phyloP scores from a whole-genome alignment of 495 filamentous ascomycete genomes.

The Cryomyces minteri region DNA sequence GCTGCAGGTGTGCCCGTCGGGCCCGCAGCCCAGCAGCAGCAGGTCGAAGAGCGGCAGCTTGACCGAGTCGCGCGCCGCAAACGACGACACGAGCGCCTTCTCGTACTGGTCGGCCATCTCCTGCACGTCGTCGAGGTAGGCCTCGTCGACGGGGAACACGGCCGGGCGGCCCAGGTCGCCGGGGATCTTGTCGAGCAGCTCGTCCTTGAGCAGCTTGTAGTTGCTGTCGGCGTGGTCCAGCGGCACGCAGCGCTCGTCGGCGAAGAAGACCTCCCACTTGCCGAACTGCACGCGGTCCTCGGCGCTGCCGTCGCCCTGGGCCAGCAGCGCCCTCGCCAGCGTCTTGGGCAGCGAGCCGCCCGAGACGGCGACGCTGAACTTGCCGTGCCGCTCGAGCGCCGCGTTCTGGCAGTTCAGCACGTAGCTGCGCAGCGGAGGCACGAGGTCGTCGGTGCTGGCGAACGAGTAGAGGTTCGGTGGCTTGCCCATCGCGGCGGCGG shows the following conservation, averaged over 20 bases:
- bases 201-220: constrained; percentile 69
- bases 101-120: constrained; percentile 91
- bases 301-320: constrained; percentile 31
- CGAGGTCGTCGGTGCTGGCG: constrained; percentile 43
- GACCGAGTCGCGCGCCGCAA: constrained; percentile 23
- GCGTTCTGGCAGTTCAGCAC: constrained; percentile 61
- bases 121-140: constrained; percentile 61
- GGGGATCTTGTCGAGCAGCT: constrained; percentile 77
- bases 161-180: constrained; percentile 38
- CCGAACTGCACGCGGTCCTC: constrained; percentile 54
- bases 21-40: constrained; percentile 78
- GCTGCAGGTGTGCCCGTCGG: constrained; percentile 93
- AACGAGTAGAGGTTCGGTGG: constrained; percentile 81
- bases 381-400: constrained; percentile 56
- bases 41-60: constrained; percentile 79
- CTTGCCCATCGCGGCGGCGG: too few species aligned
- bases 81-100: constrained; percentile 54
- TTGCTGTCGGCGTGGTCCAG: constrained; percentile 88
- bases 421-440: constrained; percentile 57
- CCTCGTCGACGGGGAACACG: constrained; percentile 59
- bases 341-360: constrained; percentile 84
- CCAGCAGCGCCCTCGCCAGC: constrained; percentile 64
- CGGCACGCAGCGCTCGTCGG: constrained; percentile 88
- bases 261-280: constrained; percentile 97
- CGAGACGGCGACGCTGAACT: constrained; percentile 83